Conservation (phyloP, 2,329 filamentous ascomycete genomes). For the Alternaria tenuissima region DNA sequence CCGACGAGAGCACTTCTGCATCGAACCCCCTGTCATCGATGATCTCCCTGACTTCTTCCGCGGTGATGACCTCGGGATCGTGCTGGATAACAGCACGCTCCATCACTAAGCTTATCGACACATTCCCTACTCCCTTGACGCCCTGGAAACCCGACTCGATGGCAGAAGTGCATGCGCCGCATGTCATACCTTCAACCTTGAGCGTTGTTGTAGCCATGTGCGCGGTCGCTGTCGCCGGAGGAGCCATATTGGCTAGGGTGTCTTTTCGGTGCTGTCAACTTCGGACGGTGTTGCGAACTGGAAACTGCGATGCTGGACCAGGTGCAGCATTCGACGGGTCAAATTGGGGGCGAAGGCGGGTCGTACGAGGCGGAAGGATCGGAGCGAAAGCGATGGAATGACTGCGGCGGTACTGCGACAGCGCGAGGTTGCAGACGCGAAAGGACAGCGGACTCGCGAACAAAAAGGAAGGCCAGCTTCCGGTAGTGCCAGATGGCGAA, state of each 20-base stretch:
- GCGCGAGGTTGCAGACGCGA: conserved; percentile 10
- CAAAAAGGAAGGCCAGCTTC: conserved; percentile 43
- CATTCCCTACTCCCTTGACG: conserved; percentile 80
- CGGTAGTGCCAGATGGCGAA: conserved; percentile 36
- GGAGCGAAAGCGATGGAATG: conserved; percentile 15
- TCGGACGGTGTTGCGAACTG: conserved; percentile 7
- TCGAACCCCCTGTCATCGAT: conserved; percentile 95
- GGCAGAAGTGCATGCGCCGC: conserved; percentile 94
- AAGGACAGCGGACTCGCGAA: conserved; percentile 8
- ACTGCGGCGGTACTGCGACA: conserved; percentile 22
- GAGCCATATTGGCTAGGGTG: conserved; percentile 35
- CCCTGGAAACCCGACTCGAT: conserved; percentile 90
- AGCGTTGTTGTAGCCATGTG: conserved; percentile 87
- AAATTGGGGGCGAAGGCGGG: conserved; percentile 21
- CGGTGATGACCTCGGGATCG: conserved; percentile 75
- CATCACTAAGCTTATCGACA: conserved; percentile 94
- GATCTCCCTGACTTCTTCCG: conserved; percentile 80
- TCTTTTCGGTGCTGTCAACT: conserved; percentile 8
- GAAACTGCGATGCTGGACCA: neutral
- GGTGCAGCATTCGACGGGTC: conserved; percentile 19
- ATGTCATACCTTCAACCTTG: conserved; percentile 85
- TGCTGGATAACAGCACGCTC: conserved; percentile 95
- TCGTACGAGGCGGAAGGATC: conserved; percentile 23
- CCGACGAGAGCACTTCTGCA: conserved; percentile 84
- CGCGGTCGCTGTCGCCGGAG: conserved; percentile 52